Evolutionary conservation across 306 rosid genomes (phyloP).

Genomic region (Vigna reflexopilosa): DNA sequence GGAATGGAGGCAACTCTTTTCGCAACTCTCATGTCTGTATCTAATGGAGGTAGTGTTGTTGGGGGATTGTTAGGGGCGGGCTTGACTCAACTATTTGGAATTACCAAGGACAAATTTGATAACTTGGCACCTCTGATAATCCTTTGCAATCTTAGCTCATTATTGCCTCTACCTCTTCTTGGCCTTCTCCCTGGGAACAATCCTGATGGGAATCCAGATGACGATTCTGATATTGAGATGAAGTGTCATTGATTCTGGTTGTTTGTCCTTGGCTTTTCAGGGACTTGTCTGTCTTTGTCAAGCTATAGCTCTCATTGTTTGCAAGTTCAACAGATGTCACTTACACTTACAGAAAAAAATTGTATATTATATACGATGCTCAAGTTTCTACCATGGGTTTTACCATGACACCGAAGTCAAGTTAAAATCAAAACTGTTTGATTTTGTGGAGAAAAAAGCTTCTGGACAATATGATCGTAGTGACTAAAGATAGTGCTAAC

Average conservation of each 20-base stretch:
- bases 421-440: constrained; percentile 20
- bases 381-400: constrained; percentile 20
- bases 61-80: constrained; percentile 98
- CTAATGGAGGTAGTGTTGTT: constrained; percentile 89
- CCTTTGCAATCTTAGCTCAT: constrained; percentile 88
- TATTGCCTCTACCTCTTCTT: constrained; percentile 91
- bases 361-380: constrained; percentile 45
- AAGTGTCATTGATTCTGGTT: constrained; percentile 65
- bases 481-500: neutral
- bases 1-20: constrained; percentile 98
- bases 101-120: constrained; percentile 86
- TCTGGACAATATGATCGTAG: constrained; percentile 1
- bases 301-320: constrained; percentile 36
- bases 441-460: constrained; percentile 20
- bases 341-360: neutral
- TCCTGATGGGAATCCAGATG: constrained; percentile 55
- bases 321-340: constrained; percentile 37
- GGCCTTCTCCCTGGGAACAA: constrained; percentile 81
- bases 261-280: constrained; percentile 28
- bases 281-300: constrained; percentile 18
- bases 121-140: constrained; percentile 79
- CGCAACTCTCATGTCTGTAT: constrained; percentile 98
- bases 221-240: constrained; percentile 70
- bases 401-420: constrained; percentile 20
- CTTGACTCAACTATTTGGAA: constrained; percentile 82